Percentiles rank a stretch among this genome's conserved stretches.
Evolutionary conservation across 768 basidiomycete species (phyloP).

Genomic region (Lactarius hengduanensis): DNA sequence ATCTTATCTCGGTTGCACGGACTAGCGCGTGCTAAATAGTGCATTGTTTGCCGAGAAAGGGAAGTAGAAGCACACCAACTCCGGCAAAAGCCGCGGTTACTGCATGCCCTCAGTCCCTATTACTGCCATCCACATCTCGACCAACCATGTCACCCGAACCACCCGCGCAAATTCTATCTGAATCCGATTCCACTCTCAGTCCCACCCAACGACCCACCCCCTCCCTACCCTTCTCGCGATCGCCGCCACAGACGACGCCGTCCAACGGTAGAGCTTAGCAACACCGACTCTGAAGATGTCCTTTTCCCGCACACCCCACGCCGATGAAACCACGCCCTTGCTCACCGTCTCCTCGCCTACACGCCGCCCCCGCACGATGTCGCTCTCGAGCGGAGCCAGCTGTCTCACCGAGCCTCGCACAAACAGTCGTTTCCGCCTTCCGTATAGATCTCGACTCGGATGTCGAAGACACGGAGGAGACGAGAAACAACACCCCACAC

Average conservation of each 20-base stretch:
- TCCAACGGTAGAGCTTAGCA: conserved; percentile 34
- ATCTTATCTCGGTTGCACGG: background rate
- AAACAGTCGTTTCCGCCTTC: conserved; percentile 70
- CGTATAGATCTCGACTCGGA: conserved; percentile 48
- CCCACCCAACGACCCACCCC: conserved; percentile 56
- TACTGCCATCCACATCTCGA: background rate
- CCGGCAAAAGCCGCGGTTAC: background rate
- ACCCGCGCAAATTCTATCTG: conserved; percentile 1
- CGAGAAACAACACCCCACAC: conserved; percentile 15
- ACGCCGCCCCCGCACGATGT: conserved; percentile 52
- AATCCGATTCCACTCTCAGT: background rate
- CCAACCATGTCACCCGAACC: conserved; percentile 22
- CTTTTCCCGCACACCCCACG: conserved; percentile 29
- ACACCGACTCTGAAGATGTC: conserved; percentile 35
- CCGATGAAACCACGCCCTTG: conserved; percentile 51
- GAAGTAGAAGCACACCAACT: background rate
- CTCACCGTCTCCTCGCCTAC: conserved; percentile 32
- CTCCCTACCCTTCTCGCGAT: conserved; percentile 60
- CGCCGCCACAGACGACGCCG: conserved; percentile 42
- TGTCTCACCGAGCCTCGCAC: conserved; percentile 63
- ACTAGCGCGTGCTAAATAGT: no score
- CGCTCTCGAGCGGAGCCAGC: conserved; percentile 48
- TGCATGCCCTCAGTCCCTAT: no score
- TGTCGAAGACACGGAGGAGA: conserved; percentile 32
- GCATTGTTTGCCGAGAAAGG: conserved; percentile 5